Percentiles rank a stretch among this genome's conserved stretches.
phyloP scores from a whole-genome alignment of 441 rosid genomes.

The Euphorbia schlechtendalii region DNA sequence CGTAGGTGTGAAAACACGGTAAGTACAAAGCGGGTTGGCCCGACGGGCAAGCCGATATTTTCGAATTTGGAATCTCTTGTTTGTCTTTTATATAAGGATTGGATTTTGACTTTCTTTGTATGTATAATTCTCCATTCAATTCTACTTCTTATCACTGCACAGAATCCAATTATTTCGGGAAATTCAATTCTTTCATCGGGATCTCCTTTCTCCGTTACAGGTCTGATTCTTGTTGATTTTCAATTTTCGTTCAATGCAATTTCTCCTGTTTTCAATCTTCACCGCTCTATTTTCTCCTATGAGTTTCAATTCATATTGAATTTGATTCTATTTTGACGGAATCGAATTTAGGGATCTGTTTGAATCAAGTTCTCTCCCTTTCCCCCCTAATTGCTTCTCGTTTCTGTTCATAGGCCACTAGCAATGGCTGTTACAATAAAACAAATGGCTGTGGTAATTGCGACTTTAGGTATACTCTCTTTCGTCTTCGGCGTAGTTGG shows the following conservation, averaged over 20 bases:
- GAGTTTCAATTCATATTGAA: not conserved
- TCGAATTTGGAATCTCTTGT: too few species aligned
- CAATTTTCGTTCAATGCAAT: not conserved
- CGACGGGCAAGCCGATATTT: too few species aligned
- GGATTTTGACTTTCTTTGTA: too few species aligned
- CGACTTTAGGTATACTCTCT: constrained; percentile 53
- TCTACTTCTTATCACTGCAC: too few species aligned
- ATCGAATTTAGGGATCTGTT: not conserved
- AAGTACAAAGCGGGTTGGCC: too few species aligned
- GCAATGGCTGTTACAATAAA: constrained; percentile 60
- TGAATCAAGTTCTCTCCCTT: not conserved
- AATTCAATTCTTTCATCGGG: too few species aligned
- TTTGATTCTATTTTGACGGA: not conserved
- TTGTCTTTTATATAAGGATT: too few species aligned
- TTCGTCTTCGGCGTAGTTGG: constrained; percentile 75
- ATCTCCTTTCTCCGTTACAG: too few species aligned
- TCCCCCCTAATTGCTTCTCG: not conserved
- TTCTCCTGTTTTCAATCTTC: not conserved
- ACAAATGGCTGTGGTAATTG: constrained; percentile 56
- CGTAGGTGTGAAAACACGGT: too few species aligned
- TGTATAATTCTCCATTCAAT: too few species aligned
- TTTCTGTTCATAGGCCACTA: not conserved
- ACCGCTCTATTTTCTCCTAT: not conserved
- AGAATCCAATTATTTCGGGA: too few species aligned
- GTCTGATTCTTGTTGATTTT: too few species aligned